phyloP scores from a whole-genome alignment of 192 early-diverging fungal species.

The Podila epigama region DNA sequence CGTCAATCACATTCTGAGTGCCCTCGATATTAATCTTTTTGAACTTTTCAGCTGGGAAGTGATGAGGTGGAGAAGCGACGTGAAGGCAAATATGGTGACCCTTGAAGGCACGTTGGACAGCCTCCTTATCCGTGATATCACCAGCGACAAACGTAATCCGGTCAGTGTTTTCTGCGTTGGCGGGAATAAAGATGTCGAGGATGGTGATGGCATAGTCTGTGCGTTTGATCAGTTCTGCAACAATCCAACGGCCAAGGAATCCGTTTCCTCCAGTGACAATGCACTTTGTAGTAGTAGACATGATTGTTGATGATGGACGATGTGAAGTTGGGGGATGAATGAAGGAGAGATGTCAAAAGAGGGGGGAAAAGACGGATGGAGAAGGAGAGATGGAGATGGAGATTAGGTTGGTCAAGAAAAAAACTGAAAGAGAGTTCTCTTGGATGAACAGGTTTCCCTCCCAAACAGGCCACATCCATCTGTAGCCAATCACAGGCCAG shows the following conservation, averaged over 20 bases:
- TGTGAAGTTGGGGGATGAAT: not conserved
- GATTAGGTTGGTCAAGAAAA: not conserved
- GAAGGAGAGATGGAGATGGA: not conserved
- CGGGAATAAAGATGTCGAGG: constrained; percentile 77
- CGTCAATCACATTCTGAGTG: constrained; percentile 84
- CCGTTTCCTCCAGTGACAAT: constrained; percentile 89
- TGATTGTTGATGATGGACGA: too few relatives aligned
- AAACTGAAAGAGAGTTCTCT: not conserved
- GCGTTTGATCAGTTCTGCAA: constrained; percentile 72
- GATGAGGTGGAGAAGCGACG: constrained; percentile 88
- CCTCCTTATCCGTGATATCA: constrained; percentile 57
- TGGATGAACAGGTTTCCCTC: constrained; percentile 3
- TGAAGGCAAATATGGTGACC: constrained; percentile 83
- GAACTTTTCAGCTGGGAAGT: constrained; percentile 70
- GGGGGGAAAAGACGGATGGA: not conserved
- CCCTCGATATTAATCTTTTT: constrained; percentile 87
- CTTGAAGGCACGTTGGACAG: constrained; percentile 68
- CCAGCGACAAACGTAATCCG: constrained; percentile 57
- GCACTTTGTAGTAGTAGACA: constrained; percentile 57
- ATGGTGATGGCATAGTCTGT: constrained; percentile 69
- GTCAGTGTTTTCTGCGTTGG: constrained; percentile 50
- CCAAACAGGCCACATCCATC: constrained; percentile 13
- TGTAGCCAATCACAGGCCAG: constrained; percentile 1
- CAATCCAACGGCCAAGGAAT: constrained; percentile 85
- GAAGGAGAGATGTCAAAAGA: not conserved